Base-by-base conservation (phyloP, 1,284 basidiomycete genomes). In the Rhodotorula glutinis region DNA sequence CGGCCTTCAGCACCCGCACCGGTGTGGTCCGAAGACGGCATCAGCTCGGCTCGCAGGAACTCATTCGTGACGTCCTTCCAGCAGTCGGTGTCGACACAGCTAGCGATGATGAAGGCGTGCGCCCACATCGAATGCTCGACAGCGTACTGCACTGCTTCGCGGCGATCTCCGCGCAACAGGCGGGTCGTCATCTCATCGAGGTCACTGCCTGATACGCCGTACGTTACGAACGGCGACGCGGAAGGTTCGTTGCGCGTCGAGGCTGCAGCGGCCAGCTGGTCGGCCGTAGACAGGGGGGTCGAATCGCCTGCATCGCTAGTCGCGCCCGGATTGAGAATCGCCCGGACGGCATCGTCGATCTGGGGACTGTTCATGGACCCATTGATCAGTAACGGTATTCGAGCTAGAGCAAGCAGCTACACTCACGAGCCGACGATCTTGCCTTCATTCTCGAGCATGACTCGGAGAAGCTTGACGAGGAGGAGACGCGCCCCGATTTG, bases 41-140 rank as follows among this genome's bases (percentile, higher is more conserved):
- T 84, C 11, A 98, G 81, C 77, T 98, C 96, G 29, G 85, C 83
- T 49, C 85, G 84, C 47, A 95, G 80, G 76, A 98, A 98, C 69
- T 93, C 89, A 47, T 84, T 85, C 10, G 72, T 69, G 0, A 95
- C 91, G 9, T 93, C 90, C 76, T 89, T 90, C 92, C 93, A 98
- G 9, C 91, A 85, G 43, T 95, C 92, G 74, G 90, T 91, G 78
- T 95, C 95, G 59, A 98, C 85, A 63, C 90, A 89, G 76, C 91
- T 94, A 13, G 96, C 88, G 69, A 98, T 94, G 56, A 98, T 82
- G 84, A 98, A 87, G 1, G 96, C 96, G 78, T 99, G 96, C 1
- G 92, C 87, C 93, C 94, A 99, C 70, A 98, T 80, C 74, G 86
- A 88, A 77, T 93, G 85, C 67, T 92, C 87, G 38, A 92, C 82